Percentiles rank a stretch among this genome's conserved stretches.
Evolutionary conservation across 805 yeast species (phyloP).

Genomic region (Candida suzukii): DNA sequence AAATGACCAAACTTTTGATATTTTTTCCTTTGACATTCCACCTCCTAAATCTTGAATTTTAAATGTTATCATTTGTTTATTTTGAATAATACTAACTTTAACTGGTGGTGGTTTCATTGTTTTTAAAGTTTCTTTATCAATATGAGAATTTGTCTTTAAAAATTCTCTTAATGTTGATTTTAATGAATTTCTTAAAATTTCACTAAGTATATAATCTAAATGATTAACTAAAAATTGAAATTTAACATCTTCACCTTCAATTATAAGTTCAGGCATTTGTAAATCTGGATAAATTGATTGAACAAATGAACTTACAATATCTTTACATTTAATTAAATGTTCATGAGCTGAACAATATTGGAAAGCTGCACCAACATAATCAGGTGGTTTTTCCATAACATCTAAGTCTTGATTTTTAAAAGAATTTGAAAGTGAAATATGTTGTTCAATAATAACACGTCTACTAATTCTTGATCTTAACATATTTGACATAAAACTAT

Average conservation of each 20-base stretch:
- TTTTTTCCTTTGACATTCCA: constrained; percentile 58
- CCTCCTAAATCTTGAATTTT: constrained; percentile 89
- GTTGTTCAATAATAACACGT: constrained; percentile 88
- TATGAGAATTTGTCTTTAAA: constrained; percentile 17
- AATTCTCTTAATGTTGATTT: constrained; percentile 67
- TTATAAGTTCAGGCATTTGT: constrained; percentile 62
- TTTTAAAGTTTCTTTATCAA: constrained; percentile 7
- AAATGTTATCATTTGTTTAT: constrained; percentile 61
- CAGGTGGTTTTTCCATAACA: constrained; percentile 44
- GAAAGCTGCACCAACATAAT: constrained; percentile 72
- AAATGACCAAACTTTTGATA: constrained; percentile 78
- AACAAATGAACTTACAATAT: constrained; percentile 44
- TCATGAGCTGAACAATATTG: constrained; percentile 69
- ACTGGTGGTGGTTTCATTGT: constrained; percentile 54
- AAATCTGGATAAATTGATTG: constrained; percentile 46
- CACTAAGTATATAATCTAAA: constrained; percentile 80
- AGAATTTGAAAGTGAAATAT: constrained; percentile 67
- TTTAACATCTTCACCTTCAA: constrained; percentile 62
- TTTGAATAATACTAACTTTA: constrained; percentile 64
- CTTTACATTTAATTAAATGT: constrained; percentile 50
- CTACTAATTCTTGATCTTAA: constrained; percentile 83
- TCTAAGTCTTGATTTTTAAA: constrained; percentile 34
- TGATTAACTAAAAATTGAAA: constrained; percentile 86
- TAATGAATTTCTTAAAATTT: constrained; percentile 75
- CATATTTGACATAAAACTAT: constrained; percentile 67